Evolutionary conservation across 768 basidiomycete genomes (phyloP), one percentile per base, ranked within the genome.

Genomic region (Lentinula aciculospora): DNA sequence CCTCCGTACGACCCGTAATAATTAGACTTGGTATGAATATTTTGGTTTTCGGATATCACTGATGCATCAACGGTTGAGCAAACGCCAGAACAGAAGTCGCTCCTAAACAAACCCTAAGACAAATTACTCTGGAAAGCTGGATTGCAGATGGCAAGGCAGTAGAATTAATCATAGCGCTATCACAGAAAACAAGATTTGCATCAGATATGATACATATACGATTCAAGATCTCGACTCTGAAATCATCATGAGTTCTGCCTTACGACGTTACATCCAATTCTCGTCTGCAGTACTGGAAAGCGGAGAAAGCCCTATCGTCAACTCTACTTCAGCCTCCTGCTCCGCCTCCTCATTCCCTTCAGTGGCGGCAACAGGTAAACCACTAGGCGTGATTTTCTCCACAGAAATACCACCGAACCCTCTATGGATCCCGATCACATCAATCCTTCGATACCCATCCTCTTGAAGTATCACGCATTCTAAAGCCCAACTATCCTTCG

Each of bases 401-500:
- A 56, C 37, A 13, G 40, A 45, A 31, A 56, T 42, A 4, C 54
- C 54, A 29, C 54, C 54, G 28, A 56, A 56, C 4, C 42, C 54
- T 44, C 54, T 29, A 31, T 56, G 54, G 21, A 28, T 21, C 39
- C 54, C 54, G 15, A 56, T 56, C 25, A 56, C 54, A 45, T 56
- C 54, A 31, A 56, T 56, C 42, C 54, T 56, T 27, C 54, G 32
- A 44, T 56, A 56, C 28, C 54, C 54, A 12, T 56, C 54, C 31
- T 56, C 54, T 28, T 27, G 13, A 19, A 56, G 44, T 28, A 56
- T 21, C 7, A 56, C 54, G 32, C 54, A 56, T 34, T 44, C 54
- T n/a, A 56, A 56, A n/a, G 54, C 54, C 54, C 32, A 37, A 21
- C 54, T 44, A 31, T 45, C 54, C 17, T 32, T 56, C 27, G 54